A percentile compares a stretch with the other conserved stretches of the same genome.
phyloP scores from a whole-genome alignment of 1,284 basidiomycete genomes.

The Sphagnurus paluster region DNA sequence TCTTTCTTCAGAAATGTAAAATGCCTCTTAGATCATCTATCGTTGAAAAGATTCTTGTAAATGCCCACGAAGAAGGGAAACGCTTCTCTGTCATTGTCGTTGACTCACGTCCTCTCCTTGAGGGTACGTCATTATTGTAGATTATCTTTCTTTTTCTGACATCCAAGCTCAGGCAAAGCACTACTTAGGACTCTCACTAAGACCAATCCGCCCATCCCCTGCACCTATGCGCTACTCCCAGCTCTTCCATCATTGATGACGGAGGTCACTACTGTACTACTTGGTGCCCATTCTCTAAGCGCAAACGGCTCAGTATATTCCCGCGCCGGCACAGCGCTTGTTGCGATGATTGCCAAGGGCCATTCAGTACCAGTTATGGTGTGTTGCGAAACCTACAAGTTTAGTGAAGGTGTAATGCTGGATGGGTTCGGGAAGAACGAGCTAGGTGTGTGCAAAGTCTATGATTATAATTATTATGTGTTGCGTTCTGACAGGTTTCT shows the following conservation, averaged over 20 bases:
- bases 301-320: constrained; percentile 96
- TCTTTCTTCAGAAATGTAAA: not conserved
- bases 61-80: constrained; percentile 73
- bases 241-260: constrained; percentile 84
- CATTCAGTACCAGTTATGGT: constrained; percentile 92
- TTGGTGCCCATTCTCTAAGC: constrained; percentile 93
- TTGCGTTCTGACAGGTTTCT: constrained; percentile 14
- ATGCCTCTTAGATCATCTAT: constrained; percentile 74
- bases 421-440: constrained; percentile 98
- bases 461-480: not conserved
- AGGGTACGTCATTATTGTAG: constrained; percentile 55
- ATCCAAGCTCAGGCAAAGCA: constrained; percentile 62
- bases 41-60: constrained; percentile 87
- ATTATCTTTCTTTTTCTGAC: constrained; percentile 7
- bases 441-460: constrained; percentile 70
- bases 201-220: constrained; percentile 68
- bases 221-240: constrained; percentile 92
- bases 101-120: constrained; percentile 92
- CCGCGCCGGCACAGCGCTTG: constrained; percentile 91
- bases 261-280: constrained; percentile 79
- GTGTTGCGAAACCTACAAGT: constrained; percentile 99
- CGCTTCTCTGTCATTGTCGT: constrained; percentile 90
- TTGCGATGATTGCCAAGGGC: constrained; percentile 94
- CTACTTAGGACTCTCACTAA: constrained; percentile 74
- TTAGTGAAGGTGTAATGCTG: constrained; percentile 89